phyloP scores from a whole-genome alignment of 2,329 filamentous ascomycete genomes.

The Monilinia fructicola region DNA sequence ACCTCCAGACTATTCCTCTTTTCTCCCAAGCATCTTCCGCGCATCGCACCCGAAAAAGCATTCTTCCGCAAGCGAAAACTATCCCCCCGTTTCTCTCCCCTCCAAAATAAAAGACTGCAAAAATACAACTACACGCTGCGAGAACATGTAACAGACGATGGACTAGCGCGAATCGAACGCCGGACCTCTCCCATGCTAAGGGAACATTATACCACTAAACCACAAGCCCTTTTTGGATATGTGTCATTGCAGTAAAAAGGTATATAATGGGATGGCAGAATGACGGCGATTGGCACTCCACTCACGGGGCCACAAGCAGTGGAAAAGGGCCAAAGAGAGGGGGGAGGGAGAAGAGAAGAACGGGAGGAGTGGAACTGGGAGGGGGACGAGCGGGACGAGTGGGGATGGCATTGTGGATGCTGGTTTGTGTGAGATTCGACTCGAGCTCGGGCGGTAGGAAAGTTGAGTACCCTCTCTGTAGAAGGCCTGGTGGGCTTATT shows the following conservation, averaged over 20 bases:
- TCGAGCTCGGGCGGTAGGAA: no score
- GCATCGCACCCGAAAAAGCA: background rate
- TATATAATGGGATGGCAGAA: background rate
- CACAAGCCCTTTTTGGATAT: background rate
- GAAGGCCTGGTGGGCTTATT: no score
- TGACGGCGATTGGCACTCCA: background rate
- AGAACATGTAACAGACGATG: background rate
- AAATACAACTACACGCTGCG: background rate
- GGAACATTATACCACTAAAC: slow-evolving; percentile 12
- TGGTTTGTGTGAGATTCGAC: no score
- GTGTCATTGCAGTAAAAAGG: accelerated
- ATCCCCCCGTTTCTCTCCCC: background rate
- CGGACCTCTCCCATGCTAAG: background rate
- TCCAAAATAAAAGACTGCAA: background rate
- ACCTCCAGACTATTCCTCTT: no score
- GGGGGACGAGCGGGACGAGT: background rate
- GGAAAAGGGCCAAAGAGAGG: no score
- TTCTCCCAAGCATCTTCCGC: no score
- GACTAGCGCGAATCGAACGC: slow-evolving; percentile 4
- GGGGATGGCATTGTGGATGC: no score
- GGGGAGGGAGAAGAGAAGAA: background rate
- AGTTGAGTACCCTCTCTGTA: no score
- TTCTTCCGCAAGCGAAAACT: background rate
- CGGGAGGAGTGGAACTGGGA: background rate
- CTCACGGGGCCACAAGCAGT: no score